Conservation (phyloP, 2,329 filamentous ascomycete genomes). For the Fusarium liriodendri region DNA sequence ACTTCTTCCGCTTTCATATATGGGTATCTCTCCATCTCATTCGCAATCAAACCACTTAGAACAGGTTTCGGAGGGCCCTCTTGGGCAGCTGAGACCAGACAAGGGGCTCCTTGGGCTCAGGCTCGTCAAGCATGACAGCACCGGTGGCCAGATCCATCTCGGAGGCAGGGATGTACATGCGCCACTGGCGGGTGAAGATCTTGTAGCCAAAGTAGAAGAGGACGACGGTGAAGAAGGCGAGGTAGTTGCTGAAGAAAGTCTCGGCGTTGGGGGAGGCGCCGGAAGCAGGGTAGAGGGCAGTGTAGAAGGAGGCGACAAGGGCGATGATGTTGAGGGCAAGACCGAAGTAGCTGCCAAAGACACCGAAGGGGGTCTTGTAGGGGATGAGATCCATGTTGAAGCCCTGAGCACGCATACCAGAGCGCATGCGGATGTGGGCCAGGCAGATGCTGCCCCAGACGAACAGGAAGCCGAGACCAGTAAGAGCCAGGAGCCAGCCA, state of each 20-base stretch:
- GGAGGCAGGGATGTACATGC: conserved; percentile 67
- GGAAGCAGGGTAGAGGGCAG: conserved; percentile 47
- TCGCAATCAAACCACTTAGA: conserved; percentile 28
- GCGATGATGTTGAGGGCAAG: conserved; percentile 80
- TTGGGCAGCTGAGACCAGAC: conserved; percentile 66
- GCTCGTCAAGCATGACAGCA: conserved; percentile 78
- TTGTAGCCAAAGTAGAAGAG: conserved; percentile 81
- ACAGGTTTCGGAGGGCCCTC: conserved; percentile 34
- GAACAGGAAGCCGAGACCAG: conserved; percentile 80
- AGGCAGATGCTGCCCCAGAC: conserved; percentile 89
- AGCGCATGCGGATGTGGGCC: conserved; percentile 89
- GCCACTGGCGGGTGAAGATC: conserved; percentile 72
- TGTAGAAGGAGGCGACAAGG: conserved; percentile 90
- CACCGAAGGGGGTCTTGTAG: conserved; percentile 82
- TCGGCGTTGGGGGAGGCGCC: conserved; percentile 77
- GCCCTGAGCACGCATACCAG: conserved; percentile 76
- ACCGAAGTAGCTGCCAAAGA: conserved; percentile 85
- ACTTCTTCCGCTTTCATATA: conserved; percentile 18
- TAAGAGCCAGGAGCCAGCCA: conserved; percentile 82
- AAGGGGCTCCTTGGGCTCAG: conserved; percentile 80
- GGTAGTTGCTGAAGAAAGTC: conserved; percentile 79
- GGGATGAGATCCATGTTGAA: conserved; percentile 80
- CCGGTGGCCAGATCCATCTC: conserved; percentile 92
- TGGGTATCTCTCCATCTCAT: conserved; percentile 39
- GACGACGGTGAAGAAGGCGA: conserved; percentile 75